These are phyloP conservation scores for Discostella stelligeroides DNA, from an alignment of 108 stramenopile genomes.

Conservation along the genomic window DNA sequence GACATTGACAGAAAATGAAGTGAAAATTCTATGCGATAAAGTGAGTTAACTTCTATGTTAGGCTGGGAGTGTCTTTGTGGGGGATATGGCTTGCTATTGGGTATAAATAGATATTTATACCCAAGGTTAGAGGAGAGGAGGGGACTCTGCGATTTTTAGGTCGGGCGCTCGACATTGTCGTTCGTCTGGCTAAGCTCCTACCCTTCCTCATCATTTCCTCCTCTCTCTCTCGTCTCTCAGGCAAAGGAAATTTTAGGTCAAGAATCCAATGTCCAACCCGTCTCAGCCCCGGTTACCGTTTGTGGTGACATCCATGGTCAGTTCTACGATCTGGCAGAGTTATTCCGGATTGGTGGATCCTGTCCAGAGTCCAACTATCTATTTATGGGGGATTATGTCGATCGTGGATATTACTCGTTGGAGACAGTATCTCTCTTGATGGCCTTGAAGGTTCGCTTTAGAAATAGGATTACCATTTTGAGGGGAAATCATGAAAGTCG, in stretches of 20 bases:
- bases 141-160: no score
- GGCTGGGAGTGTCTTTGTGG: neutral
- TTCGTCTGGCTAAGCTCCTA: no score
- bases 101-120: no score
- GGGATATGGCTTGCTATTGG: neutral
- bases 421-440: constrained; percentile 86
- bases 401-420: constrained; percentile 93
- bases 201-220: no score
- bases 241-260: constrained; percentile 74
- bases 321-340: constrained; percentile 87
- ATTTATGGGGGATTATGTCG: constrained; percentile 95
- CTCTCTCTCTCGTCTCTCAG: no score
- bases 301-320: constrained; percentile 95
- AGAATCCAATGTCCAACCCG: constrained; percentile 88
- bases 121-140: no score
- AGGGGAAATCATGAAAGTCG: constrained; percentile 97
- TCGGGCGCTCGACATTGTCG: neutral
- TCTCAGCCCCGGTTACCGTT: constrained; percentile 78
- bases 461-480: constrained; percentile 84
- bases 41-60: no score
- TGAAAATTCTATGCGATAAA: constrained; percentile 84
- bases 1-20: constrained; percentile 87
- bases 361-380: constrained; percentile 85
- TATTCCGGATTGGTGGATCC: constrained; percentile 78
- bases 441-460: constrained; percentile 86